These are phyloP conservation scores for Suillus lakei DNA, from an alignment of 768 basidiomycete genomes.

Conservation along the genomic window DNA sequence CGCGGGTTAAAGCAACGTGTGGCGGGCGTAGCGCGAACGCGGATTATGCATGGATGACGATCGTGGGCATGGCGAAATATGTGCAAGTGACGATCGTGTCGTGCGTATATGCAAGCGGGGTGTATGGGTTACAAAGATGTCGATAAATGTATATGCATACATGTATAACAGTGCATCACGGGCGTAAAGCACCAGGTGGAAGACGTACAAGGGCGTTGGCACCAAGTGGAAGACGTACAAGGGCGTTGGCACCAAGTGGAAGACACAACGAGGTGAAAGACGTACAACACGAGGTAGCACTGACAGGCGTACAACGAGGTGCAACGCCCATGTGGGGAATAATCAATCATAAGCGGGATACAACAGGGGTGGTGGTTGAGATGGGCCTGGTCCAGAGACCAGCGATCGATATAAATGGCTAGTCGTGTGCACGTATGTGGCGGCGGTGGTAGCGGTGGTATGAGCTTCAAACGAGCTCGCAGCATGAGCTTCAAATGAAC, in stretches of 20 bases:
- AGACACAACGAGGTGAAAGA: neutral
- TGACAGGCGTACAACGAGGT: neutral
- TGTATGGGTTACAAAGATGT: neutral
- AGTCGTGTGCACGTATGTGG: neutral
- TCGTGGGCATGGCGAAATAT: neutral
- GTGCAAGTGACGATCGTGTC: neutral
- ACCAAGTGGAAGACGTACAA: neutral
- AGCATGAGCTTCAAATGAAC: neutral
- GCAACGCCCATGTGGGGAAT: neutral
- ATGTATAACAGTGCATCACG: neutral
- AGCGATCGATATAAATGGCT: no score
- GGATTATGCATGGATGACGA: neutral
- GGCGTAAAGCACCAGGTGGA: no score
- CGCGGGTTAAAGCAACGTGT: no score
- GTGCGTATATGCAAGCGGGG: neutral
- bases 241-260: neutral
- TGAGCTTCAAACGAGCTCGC: neutral
- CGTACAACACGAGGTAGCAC: neutral
- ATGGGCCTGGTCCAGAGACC: no score
- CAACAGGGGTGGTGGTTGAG: no score
- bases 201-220: neutral
- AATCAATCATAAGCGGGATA: neutral
- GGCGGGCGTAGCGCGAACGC: no score
- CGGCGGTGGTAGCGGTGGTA: no score
- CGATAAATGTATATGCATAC: conserved; percentile 1